Percentiles rank a stretch among this genome's conserved stretches.
Evolutionary conservation across 1,139 yeast species (phyloP).

Genomic region (Debaryomycetaceae sp.): DNA sequence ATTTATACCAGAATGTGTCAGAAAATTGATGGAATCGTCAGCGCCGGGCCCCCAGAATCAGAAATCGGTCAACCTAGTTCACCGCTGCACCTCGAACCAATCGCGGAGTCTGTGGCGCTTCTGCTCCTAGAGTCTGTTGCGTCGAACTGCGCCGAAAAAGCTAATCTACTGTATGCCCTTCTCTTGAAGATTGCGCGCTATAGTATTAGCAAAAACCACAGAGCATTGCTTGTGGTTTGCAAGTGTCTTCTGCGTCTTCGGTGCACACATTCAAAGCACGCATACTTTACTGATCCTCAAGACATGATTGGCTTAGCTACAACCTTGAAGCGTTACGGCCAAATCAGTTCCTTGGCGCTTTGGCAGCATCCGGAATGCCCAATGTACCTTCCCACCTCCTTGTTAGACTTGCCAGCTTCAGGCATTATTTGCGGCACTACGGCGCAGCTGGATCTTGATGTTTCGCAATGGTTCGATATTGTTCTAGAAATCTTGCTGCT

Average conservation of each 20-base stretch:
- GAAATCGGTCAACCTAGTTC: too few species aligned
- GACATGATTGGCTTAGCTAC: slow-evolving; percentile 63
- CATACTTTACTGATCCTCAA: slow-evolving; percentile 43
- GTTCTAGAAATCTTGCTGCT: slow-evolving; percentile 41
- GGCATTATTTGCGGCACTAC: slow-evolving; percentile 1
- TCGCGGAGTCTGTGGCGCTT: neutral
- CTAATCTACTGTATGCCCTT: slow-evolving; percentile 18
- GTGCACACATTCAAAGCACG: slow-evolving; percentile 31
- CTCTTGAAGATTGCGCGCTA: slow-evolving; percentile 16
- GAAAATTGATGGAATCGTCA: too few species aligned
- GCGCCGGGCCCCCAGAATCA: too few species aligned
- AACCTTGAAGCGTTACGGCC: slow-evolving; percentile 39
- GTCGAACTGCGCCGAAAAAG: slow-evolving; percentile 15
- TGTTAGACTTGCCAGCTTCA: slow-evolving; percentile 22
- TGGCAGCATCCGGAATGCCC: slow-evolving; percentile 59
- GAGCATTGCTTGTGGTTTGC: slow-evolving; percentile 33
- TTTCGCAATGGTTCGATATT: slow-evolving; percentile 41
- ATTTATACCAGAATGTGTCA: too few species aligned
- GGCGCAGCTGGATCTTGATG: slow-evolving; percentile 18
- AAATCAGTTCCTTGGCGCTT: slow-evolving; percentile 7
- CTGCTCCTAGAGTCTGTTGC: slow-evolving; percentile 18
- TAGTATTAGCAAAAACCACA: slow-evolving; percentile 17
- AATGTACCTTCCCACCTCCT: slow-evolving; percentile 34
- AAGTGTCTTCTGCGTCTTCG: slow-evolving; percentile 49
- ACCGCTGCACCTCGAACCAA: too few species aligned